Base-by-base conservation (phyloP, 1,284 basidiomycete species). In the Apiotrichum veenhuisii region DNA sequence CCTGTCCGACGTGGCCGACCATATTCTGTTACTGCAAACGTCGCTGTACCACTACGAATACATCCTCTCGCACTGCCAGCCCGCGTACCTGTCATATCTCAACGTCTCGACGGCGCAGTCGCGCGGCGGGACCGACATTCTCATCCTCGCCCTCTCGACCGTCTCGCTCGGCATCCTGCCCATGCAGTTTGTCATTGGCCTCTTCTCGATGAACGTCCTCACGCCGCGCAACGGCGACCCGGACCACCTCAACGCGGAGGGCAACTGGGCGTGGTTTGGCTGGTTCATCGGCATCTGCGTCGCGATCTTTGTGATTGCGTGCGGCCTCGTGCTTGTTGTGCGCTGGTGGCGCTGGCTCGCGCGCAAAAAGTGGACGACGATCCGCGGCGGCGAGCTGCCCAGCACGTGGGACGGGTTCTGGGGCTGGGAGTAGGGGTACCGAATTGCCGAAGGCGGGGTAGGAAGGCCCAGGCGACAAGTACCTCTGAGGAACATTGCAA, bases 1-100 rank as follows among this genome's bases (percentile, higher is more conserved):
- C 73, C 84, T 96, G 78, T 91, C 90, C 45, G 94, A 98, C 74
- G 84, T 98, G 4, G 89, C 94, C 80, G 91, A 98, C 77, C 94
- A 98, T 74, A 92, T 97, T 62, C 76, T 94, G 30, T 87, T 90
- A 2, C 80, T 97, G 62, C 88, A 94, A 66, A 87, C 89, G 65
- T 85, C 90, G 3, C 81, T 98, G 49, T 82, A 81, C n/a, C 88
- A 95, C 72, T 91, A 89, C 76, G 93, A 97, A 71, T 87, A 87
- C 38, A 87, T 92, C 75, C 80, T 98, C 25, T 86, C 87, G 57
- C 87, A 95, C 66, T 88, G 88, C 27, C 91, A 96, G 70, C 88
- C 88, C 1, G 85, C 85, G 1, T 96, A 95, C 73, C 79, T 95
- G 15, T 83, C 86, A 8, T 86, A 91, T 59, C 82, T 96, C 3